phyloP scores from a whole-genome alignment of 208 protist species.

The Trypanosoma avium region DNA sequence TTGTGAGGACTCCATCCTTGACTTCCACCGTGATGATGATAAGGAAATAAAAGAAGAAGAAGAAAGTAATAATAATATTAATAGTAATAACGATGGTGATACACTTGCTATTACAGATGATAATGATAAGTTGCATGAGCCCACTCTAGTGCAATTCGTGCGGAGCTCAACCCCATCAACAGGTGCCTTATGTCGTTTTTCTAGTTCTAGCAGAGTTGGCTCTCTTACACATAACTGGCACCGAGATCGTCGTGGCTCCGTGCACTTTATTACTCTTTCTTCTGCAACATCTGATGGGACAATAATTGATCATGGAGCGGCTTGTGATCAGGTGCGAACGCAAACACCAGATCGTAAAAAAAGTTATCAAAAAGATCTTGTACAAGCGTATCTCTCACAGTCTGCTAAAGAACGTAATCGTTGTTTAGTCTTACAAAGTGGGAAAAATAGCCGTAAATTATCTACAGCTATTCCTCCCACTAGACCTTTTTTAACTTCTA shows the following conservation, averaged over 20 bases:
- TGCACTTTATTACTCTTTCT: conserved; percentile 3
- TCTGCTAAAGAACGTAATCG: neutral
- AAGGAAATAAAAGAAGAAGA: no score
- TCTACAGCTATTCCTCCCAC: neutral
- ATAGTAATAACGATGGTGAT: no score
- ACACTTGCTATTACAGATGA: neutral
- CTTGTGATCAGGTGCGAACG: neutral
- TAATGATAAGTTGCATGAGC: neutral
- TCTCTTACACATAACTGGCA: neutral
- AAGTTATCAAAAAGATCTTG: neutral
- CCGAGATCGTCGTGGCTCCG: neutral
- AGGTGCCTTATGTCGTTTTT: conserved; percentile 1
- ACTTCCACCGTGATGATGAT: no score
- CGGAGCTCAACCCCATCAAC: neutral
- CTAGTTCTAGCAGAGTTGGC: neutral
- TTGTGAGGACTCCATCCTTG: no score
- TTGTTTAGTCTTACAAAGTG: neutral
- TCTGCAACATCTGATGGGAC: conserved; percentile 24
- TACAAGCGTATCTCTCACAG: conserved; percentile 7
- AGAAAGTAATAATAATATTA: no score
- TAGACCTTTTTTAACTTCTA: neutral
- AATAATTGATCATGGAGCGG: conserved; percentile 20
- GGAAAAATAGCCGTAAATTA: neutral
- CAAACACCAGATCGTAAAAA: neutral
- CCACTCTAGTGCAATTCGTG: neutral